Evolutionary conservation across 2,329 filamentous ascomycete species (phyloP), one percentile per base, ranked within the genome.

Genomic region (Plectosphaerella cucumerina): DNA sequence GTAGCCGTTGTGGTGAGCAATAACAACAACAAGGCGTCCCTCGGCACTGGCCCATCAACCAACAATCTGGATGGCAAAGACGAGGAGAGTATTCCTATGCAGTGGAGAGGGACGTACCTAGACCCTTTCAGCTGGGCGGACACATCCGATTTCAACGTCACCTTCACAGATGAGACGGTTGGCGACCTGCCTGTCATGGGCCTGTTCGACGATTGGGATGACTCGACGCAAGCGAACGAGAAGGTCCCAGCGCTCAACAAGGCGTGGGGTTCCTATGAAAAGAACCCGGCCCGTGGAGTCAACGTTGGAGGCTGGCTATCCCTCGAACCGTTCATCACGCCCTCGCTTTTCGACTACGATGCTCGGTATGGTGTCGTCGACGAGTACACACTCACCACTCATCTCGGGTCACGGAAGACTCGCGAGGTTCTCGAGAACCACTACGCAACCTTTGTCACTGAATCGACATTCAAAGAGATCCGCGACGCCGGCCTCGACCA

Each of bases 281-380:
- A 81, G 20, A 84, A 78, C 50, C 91, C 92, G 2, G 90, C 95
- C 21, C 84, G 93, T 6, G 94, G 94, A 1, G 90, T 97, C 34
- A 97, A 96, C 61, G 66, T 97, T 1, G 94, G 94, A 47, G 94
- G 94, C 12, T 99, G 94, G 94, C 80, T 99, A 2, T 89, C 87
- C 3, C 73, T 99, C 12, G 94, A 99, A 63, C 94, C 94, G 0
- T 97, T 96, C 66, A 97, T 99, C 65, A 93, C 90, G 4, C 94
- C 94, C 0, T 97, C 92, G 1, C 78, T 96, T 22, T 99, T 99
- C 71, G 72, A 83, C 54, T 80, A 79, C 55, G 90, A 87, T 64
- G 72, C 75, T 5, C 65, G 67, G 15, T 58, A 85, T 73, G 73
- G 82, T 5, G 82, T 97, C 41, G 78, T 97, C 17, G 94, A 99